Evolutionary conservation across 805 yeast genomes (phyloP), one percentile per base, ranked within the genome.

Genomic region (Cyberlindnera maclurae): DNA sequence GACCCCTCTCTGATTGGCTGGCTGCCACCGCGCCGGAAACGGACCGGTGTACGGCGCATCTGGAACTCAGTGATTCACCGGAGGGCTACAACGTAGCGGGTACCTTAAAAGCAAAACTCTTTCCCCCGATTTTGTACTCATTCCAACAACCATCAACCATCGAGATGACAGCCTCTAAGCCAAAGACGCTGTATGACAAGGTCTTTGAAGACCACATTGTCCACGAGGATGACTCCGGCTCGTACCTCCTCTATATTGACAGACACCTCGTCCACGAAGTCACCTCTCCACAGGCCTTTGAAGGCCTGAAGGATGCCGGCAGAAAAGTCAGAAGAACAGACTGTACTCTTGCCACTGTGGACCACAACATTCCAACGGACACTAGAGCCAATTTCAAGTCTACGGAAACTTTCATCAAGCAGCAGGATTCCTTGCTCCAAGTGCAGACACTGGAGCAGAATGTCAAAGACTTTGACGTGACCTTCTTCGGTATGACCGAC

Each of bases 271-370:
- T 93, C 36, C 98, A 93, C 63, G 98, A 93, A 67, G 99, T 93
- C 38, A 93, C 99, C 2, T 90, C 97, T 22, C 98, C 99, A 27
- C 98, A 93, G 65, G 98, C 98, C 10, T 93, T 93, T 58, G 98
- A 93, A 67, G 98, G 98, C 36, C 74, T 93, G 54, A 75, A 71
- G 47, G 82, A 79, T 55, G 96, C 97, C 12, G 85, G 82, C 34
- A 81, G 99, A 70, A 61, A 63, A 42, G 96, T 93, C 38, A 82
- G 98, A 71, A 79, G 98, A 68, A 69, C 72, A 22, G 96, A 89
- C 63, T 85, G 96, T 67, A 87, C 97, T 38, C 71, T 89, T 51
- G 95, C 96, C 37, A 87, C 97, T 1, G 95, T 87, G 24, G 96
- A 90, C 64, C 96, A 93, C 75, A 93, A 93, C 64, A 93, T 93